Base-by-base conservation (phyloP, 164 flowering plant genomes). In the Umbellularia californica region DNA sequence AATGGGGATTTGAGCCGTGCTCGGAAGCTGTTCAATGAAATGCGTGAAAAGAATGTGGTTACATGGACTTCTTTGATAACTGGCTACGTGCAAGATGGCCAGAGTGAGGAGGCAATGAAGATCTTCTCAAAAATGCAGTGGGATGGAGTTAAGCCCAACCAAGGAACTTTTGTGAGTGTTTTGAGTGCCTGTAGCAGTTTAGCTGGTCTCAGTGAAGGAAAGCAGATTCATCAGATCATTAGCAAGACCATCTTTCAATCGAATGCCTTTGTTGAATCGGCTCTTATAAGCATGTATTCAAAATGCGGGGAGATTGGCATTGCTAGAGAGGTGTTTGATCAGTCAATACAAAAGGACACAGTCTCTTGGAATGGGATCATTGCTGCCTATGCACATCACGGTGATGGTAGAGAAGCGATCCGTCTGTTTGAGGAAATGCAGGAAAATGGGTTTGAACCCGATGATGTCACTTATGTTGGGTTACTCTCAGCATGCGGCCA, bases 401-500 rank as follows among this genome's bases (percentile, higher is more conserved):
- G 79, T 19, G 9, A 58, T 33, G 79, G 79, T 24, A 65, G 55
- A 14, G 75, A 72, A 67, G 71, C 79, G 11, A 30, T 72, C 58
- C 58, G 25, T 14, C 19, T 77, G 30, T 72, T 77, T 28, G 23
- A 77, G n/a, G 24, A 66, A 66, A 66, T 77, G 79, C 50, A 22
- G 24, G 30, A 23, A 50, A 23, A 20, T 47, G 71, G 75, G 50
- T 72, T 72, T 47, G 58, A 77, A 35, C 71, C 71, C 23, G 65
- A 77, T 68, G 79, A 77, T 65, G 79, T 77, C 47, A 77, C 75
- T 24, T 77, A 71, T 41, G 79, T 77, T 35, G 79, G 67, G 47
- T 12, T 77, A 20, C 71, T 77, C 12, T 52, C 75, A 1, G 79
- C 79, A 22, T 77, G 79, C 35, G 55, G 79, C 65, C 75, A 77